Conservation (phyloP, 768 basidiomycete genomes). For the Vararia minispora region DNA sequence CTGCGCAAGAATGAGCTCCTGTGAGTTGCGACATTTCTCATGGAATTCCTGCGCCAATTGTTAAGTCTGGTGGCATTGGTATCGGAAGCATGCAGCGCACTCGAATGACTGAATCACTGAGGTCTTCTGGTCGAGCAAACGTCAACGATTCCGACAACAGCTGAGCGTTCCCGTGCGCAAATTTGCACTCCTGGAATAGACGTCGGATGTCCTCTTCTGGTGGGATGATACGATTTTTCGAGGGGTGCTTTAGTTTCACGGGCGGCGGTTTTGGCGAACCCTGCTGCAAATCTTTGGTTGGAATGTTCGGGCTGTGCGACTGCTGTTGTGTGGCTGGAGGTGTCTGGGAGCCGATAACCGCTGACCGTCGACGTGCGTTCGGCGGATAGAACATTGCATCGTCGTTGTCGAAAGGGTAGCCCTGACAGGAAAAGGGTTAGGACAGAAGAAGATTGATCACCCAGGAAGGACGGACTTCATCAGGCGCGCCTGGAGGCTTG, state of each 20-base stretch:
- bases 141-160: constrained; percentile 62
- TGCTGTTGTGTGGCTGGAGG: constrained; percentile 6
- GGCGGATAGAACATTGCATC: constrained; percentile 76
- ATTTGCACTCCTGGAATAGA: constrained; percentile 76
- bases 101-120: constrained; percentile 54
- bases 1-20: constrained; percentile 77
- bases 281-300: too few species aligned
- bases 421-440: constrained; percentile 25
- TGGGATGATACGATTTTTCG: constrained; percentile 42
- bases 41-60: constrained; percentile 72
- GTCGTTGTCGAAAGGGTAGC: constrained; percentile 66
- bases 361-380: constrained; percentile 27
- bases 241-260: constrained; percentile 15
- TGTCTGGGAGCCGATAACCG: constrained; percentile 19
- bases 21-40: constrained; percentile 64
- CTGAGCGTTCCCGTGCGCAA: constrained; percentile 72
- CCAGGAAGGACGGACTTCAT: constrained; percentile 46
- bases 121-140: constrained; percentile 58
- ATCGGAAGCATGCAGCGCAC: constrained; percentile 26
- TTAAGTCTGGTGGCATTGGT: neutral
- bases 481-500: constrained; percentile 71
- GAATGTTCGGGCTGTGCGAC: neutral
- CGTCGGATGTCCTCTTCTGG: constrained; percentile 77
- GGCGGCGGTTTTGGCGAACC: too few species aligned
- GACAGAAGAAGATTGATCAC: neutral